A percentile compares a stretch with the other conserved stretches of the same genome.
Conservation (phyloP, 805 yeast species). For the Saccharomyces jurei region DNA sequence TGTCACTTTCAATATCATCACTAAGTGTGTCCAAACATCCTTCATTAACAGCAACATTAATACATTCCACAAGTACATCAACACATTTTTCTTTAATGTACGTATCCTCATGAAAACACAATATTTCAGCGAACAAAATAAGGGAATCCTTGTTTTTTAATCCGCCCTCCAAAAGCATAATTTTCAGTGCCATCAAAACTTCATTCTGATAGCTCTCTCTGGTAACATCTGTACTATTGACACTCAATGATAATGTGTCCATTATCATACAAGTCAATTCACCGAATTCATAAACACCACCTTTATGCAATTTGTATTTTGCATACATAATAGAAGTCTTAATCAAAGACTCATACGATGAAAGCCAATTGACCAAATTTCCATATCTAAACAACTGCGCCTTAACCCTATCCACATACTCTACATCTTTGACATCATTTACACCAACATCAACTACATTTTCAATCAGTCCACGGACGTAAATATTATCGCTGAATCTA, state of each 20-base stretch:
- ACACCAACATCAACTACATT: conserved; percentile 40
- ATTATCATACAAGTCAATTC: conserved; percentile 44
- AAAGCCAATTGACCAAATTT: conserved; percentile 79
- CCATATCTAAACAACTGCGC: conserved; percentile 67
- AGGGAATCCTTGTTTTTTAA: conserved; percentile 55
- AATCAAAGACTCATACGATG: conserved; percentile 48
- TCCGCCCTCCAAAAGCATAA: conserved; percentile 69
- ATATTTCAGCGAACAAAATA: conserved; percentile 49
- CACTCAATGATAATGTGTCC: conserved; percentile 36
- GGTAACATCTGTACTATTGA: conserved; percentile 29
- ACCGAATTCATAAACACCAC: conserved; percentile 44
- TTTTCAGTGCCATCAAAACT: conserved; percentile 60
- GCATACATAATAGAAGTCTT: conserved; percentile 49
- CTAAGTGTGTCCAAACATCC: conserved; percentile 58
- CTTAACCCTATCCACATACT: conserved; percentile 41
- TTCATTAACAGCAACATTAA: conserved; percentile 60
- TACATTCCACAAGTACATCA: conserved; percentile 38
- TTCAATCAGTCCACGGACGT: conserved; percentile 49
- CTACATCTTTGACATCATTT: conserved; percentile 28
- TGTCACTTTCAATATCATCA: conserved; percentile 45
- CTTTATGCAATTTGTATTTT: conserved; percentile 50
- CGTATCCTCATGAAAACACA: conserved; percentile 49
- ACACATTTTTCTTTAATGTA: conserved; percentile 45
- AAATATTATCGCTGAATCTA: conserved; percentile 63
- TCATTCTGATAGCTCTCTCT: conserved; percentile 38